A percentile compares a stretch with the other conserved stretches of the same genome.
These are phyloP conservation scores for Candida ipomoeae DNA, from an alignment of 805 yeast genomes.

Conservation along the genomic window DNA sequence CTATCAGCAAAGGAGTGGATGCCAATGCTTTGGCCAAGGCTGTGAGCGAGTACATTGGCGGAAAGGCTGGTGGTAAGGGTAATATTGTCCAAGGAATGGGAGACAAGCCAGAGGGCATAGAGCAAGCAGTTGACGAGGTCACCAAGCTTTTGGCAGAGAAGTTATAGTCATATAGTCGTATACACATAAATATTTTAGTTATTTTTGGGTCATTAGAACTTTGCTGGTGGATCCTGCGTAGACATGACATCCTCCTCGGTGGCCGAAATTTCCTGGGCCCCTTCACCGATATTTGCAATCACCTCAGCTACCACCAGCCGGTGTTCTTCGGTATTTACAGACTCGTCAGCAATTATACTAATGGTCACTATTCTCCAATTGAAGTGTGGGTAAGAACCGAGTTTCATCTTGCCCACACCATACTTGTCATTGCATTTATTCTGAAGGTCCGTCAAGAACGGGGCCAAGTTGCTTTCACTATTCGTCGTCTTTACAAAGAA, in stretches of 20 bases:
- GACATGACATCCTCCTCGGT: conserved; percentile 53
- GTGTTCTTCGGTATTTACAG: conserved; percentile 28
- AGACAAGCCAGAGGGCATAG: conserved; percentile 65
- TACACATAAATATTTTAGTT: neutral
- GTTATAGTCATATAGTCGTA: conserved; percentile 28
- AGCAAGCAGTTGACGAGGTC: conserved; percentile 70
- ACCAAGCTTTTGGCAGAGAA: conserved; percentile 57
- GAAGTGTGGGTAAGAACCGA: conserved; percentile 85
- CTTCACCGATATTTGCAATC: conserved; percentile 38
- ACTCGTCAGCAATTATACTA: conserved; percentile 62
- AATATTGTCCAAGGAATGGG: conserved; percentile 97
- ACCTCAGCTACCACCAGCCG: conserved; percentile 45
- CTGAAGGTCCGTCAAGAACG: conserved; percentile 54
- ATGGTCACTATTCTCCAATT: conserved; percentile 61
- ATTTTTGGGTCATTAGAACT: neutral
- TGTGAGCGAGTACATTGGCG: conserved; percentile 78
- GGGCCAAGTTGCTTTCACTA: conserved; percentile 67
- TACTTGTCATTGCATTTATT: conserved; percentile 25
- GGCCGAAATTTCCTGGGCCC: conserved; percentile 55
- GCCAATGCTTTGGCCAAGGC: conserved; percentile 71
- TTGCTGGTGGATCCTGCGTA: conserved; percentile 16
- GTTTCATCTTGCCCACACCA: conserved; percentile 45
- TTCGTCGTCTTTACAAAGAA: conserved; percentile 58
- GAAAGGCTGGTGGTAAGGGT: conserved; percentile 98
- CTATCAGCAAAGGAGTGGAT: conserved; percentile 63